These are phyloP conservation scores for Plasmodium malariae DNA, from an alignment of 169 alveolate species.

Conservation along the genomic window DNA sequence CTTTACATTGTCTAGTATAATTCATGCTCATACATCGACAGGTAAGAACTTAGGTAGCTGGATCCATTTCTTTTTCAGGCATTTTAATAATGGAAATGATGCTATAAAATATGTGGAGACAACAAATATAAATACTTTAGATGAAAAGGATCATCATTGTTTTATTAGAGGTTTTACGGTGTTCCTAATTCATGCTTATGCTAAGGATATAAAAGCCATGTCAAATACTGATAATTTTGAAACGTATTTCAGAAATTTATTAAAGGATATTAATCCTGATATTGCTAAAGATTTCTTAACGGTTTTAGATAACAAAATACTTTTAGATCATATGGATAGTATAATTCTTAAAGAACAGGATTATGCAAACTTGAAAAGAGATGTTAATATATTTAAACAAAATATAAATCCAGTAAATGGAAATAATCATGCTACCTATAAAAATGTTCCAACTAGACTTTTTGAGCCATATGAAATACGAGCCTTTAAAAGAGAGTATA, in stretches of 20 bases:
- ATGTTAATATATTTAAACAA: background rate
- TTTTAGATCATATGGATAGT: background rate
- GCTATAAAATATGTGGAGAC: slow-evolving; percentile 17
- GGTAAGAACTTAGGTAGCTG: slow-evolving; percentile 3
- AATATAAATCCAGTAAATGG: background rate
- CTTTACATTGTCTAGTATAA: slow-evolving; percentile 10
- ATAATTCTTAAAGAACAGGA: slow-evolving; percentile 10
- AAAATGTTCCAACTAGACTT: background rate
- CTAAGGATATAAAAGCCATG: slow-evolving; percentile 8
- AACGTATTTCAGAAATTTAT: slow-evolving; percentile 3
- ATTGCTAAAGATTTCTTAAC: slow-evolving; percentile 9
- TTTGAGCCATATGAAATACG: background rate
- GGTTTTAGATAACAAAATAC: background rate
- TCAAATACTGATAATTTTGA: background rate
- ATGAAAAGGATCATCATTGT: slow-evolving; percentile 16
- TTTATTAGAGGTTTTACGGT: slow-evolving; percentile 35
- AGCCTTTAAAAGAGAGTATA: background rate
- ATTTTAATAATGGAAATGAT: slow-evolving; percentile 3
- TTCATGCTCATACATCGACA: background rate
- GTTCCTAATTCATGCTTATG: slow-evolving; percentile 30
- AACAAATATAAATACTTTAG: slow-evolving; percentile 20
- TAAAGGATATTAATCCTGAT: background rate
- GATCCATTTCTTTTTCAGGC: slow-evolving; percentile 69
- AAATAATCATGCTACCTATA: slow-evolving; percentile 10
- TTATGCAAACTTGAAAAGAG: background rate